These are phyloP conservation scores for Fusarium agapanthi DNA, from an alignment of 2,329 filamentous ascomycete genomes.

Conservation along the genomic window DNA sequence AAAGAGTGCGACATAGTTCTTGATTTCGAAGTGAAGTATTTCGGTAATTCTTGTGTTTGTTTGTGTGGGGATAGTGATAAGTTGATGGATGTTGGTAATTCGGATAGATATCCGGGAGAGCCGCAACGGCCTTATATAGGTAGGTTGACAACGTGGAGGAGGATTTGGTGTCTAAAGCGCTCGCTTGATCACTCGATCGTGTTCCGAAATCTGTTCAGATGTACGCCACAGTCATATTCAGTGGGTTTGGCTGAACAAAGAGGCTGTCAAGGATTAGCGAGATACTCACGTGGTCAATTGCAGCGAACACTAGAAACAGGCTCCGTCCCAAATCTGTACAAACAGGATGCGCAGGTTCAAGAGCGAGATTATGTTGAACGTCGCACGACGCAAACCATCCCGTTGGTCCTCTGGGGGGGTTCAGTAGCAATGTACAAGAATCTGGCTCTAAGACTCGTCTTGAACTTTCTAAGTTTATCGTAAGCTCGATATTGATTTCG, in stretches of 20 bases:
- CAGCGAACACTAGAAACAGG: not conserved
- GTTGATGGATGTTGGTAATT: no score
- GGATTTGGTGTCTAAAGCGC: not conserved
- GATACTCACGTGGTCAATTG: no score
- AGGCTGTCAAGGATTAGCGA: no score
- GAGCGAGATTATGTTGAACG: rapidly evolving
- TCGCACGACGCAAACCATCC: not conserved
- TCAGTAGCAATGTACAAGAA: rapidly evolving
- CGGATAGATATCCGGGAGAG: not conserved
- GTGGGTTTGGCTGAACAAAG: not conserved
- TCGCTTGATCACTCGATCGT: no score
- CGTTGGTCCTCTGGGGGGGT: rapidly evolving
- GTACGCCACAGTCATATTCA: not conserved
- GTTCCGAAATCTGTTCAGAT: not conserved
- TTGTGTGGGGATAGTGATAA: no score
- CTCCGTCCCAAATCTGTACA: rapidly evolving
- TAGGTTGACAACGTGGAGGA: not conserved
- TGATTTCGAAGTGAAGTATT: not conserved
- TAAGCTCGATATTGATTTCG: rapidly evolving
- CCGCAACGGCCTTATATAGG: not conserved
- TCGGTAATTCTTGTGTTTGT: not conserved
- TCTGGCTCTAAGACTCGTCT: rapidly evolving
- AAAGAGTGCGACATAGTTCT: not conserved
- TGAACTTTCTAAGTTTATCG: not conserved
- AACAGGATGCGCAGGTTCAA: not conserved